Conservation (phyloP, 331 rosid genomes). For the Quercus tomentella region DNA sequence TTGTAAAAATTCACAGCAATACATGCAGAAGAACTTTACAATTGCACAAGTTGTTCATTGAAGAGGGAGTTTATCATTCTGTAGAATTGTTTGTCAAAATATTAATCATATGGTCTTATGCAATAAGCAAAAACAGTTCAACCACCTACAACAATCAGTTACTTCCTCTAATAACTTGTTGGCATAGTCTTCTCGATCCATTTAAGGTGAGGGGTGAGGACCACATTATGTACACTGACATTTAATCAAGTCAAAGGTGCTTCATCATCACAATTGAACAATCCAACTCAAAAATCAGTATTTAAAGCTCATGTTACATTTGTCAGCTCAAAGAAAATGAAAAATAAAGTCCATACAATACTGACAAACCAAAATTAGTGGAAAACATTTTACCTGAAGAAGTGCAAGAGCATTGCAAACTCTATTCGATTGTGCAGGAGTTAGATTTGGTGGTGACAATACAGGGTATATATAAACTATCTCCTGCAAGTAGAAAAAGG, state of each 20-base stretch:
- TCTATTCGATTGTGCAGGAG: slow-evolving; percentile 77
- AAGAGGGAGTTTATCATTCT: neutral
- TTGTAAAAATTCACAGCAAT: neutral
- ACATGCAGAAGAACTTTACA: neutral
- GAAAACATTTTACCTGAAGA: slow-evolving; percentile 61
- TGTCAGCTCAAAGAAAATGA: neutral
- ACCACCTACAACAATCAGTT: neutral
- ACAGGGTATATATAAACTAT: slow-evolving; percentile 73
- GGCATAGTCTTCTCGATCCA: neutral
- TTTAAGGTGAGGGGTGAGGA: neutral
- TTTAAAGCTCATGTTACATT: neutral
- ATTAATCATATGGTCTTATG: neutral
- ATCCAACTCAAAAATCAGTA: neutral
- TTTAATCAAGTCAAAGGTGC: neutral
- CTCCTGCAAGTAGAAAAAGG: slow-evolving; percentile 47
- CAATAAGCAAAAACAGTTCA: neutral
- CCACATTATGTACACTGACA: neutral
- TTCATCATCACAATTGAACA: neutral
- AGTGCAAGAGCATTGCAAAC: slow-evolving; percentile 92
- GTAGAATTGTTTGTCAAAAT: neutral
- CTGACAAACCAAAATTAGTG: neutral
- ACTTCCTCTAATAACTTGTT: neutral
- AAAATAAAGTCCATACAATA: neutral
- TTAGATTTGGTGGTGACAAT: slow-evolving; percentile 65
- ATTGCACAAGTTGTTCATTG: neutral